phyloP scores from a whole-genome alignment of 2,329 filamentous ascomycete genomes.

The Botrytis fragariae region DNA sequence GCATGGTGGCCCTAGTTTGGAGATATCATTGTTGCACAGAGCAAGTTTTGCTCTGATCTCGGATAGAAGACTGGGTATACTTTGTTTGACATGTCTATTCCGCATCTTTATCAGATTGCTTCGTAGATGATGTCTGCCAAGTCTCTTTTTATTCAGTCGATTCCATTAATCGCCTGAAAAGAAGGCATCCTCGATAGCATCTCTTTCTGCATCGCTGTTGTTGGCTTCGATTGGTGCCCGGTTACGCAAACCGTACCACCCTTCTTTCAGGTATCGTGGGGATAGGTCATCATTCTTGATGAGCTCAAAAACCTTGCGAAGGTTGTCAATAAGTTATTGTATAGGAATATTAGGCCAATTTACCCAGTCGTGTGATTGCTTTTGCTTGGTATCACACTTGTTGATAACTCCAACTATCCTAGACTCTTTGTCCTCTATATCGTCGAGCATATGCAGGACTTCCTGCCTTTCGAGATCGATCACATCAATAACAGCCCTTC shows the following conservation, averaged over 20 bases:
- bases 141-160: slow-evolving; percentile 21
- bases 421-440: slow-evolving; percentile 26
- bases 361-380: slow-evolving; percentile 38
- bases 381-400: slow-evolving; percentile 40
- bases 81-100: slow-evolving; percentile 24
- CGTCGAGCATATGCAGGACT: slow-evolving; percentile 38
- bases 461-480: slow-evolving; percentile 42
- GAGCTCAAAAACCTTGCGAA: slow-evolving; percentile 23
- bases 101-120: slow-evolving; percentile 24
- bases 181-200: slow-evolving; percentile 22
- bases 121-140: slow-evolving; percentile 26
- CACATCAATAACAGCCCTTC: slow-evolving; percentile 43
- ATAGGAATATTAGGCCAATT: slow-evolving; percentile 5
- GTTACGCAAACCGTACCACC: slow-evolving; percentile 48
- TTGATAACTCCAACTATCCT: slow-evolving; percentile 45
- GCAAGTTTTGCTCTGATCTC: slow-evolving; percentile 22
- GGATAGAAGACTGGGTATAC: slow-evolving; percentile 22
- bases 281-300: slow-evolving; percentile 31
- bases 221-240: slow-evolving; percentile 37
- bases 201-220: slow-evolving; percentile 30
- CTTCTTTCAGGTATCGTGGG: slow-evolving; percentile 38
- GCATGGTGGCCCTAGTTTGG: slow-evolving; percentile 21
- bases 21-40: slow-evolving; percentile 18
- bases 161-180: slow-evolving; percentile 27
- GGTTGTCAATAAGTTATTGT: slow-evolving; percentile 38